phyloP scores from a whole-genome alignment of 306 rosid species.

The Dryas alaskensis region DNA sequence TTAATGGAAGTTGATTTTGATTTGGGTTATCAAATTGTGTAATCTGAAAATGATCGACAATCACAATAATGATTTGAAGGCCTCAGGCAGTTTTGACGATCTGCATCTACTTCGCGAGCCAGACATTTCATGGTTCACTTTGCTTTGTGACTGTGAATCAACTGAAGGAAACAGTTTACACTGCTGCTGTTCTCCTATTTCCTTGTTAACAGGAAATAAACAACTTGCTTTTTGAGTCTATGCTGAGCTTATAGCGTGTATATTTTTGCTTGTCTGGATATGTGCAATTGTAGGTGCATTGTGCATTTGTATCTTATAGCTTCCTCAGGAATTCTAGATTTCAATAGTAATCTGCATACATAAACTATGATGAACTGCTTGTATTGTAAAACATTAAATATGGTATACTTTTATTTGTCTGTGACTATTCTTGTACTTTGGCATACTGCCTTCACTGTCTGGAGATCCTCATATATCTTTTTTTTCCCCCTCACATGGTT shows the following conservation, averaged over 20 bases:
- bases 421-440: not conserved
- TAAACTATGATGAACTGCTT: not conserved
- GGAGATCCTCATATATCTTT: not conserved
- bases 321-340: not conserved
- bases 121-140: not conserved
- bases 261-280: not conserved
- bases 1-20: not conserved
- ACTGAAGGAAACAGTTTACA: not conserved
- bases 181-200: not conserved
- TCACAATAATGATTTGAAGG: not conserved
- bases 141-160: not conserved
- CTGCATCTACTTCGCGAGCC: constrained; percentile 10
- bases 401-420: not conserved
- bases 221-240: not conserved
- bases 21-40: not conserved
- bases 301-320: not conserved
- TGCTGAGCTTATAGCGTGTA: not conserved
- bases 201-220: not conserved
- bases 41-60: not conserved
- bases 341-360: not conserved
- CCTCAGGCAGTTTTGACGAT: not conserved
- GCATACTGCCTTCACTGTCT: not conserved
- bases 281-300: not conserved
- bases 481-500: constrained; percentile 13
- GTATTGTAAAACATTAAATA: not conserved